phyloP scores from a whole-genome alignment of 148 eudicot species.

The Spergularia marina region DNA sequence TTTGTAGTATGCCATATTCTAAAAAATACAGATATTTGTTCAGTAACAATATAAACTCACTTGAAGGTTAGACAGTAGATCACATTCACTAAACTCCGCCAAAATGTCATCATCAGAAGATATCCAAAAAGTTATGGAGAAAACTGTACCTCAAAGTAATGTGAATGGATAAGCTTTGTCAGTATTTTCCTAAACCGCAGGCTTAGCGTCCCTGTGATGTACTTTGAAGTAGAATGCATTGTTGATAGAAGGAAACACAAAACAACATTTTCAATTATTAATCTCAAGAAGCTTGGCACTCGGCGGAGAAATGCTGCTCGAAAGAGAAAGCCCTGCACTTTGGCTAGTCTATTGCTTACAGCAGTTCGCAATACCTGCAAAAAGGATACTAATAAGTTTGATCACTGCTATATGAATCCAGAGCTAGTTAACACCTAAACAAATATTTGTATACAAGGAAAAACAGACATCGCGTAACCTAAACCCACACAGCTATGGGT shows the following conservation, averaged over 20 bases:
- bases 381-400: slow-evolving; percentile 5
- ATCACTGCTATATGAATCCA: slow-evolving; percentile 6
- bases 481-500: not conserved
- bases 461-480: not conserved
- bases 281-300: slow-evolving; percentile 79
- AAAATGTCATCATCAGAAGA: not conserved
- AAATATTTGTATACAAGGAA: not conserved
- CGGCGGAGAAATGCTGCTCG: slow-evolving; percentile 98
- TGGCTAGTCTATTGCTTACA: slow-evolving; percentile 92
- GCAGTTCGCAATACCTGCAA: slow-evolving; percentile 88
- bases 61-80: not conserved
- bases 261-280: slow-evolving; percentile 81
- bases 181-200: slow-evolving; percentile 82
- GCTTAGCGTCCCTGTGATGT: slow-evolving; percentile 87
- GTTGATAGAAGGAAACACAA: slow-evolving; percentile 87
- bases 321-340: slow-evolving; percentile 95
- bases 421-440: not conserved
- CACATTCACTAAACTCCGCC: slow-evolving; percentile 1
- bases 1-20: slow-evolving; percentile 98
- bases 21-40: slow-evolving; percentile 15
- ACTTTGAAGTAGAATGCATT: slow-evolving; percentile 86
- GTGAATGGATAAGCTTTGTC: slow-evolving; percentile 83
- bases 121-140: not conserved
- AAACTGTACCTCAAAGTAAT: slow-evolving; percentile 83
- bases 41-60: slow-evolving; percentile 1